Percentiles rank a stretch among this genome's conserved stretches.
Conservation (phyloP, 345 rosid species). For the Ceriops decandra region DNA sequence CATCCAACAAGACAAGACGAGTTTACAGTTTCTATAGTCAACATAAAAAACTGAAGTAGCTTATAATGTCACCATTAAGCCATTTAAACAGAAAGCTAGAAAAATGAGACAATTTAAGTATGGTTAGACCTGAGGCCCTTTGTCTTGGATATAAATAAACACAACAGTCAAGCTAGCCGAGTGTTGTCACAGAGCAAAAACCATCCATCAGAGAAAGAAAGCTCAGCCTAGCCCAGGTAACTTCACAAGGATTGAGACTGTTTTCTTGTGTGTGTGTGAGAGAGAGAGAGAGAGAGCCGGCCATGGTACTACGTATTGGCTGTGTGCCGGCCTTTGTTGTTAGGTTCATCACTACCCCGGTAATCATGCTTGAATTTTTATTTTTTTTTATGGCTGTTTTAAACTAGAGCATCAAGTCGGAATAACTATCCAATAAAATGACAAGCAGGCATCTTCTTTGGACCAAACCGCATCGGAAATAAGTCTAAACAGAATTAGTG, state of each 20-base stretch:
- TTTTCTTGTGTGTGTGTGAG: neutral
- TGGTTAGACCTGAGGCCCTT: no score
- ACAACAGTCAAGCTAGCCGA: no score
- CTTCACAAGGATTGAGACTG: constrained; percentile 2
- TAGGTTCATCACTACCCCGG: no score
- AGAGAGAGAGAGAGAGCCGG: constrained; percentile 24
- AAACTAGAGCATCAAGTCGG: no score
- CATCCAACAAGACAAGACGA: constrained; percentile 13
- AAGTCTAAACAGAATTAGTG: no score
- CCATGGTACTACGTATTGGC: constrained; percentile 3
- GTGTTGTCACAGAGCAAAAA: no score
- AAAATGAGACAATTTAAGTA: no score
- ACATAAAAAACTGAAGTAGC: neutral
- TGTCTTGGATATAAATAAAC: no score
- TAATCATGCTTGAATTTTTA: no score
- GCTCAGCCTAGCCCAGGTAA: neutral
- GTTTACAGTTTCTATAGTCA: neutral
- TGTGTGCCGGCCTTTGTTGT: constrained; percentile 28
- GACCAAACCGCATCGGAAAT: neutral
- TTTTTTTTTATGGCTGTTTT: no score
- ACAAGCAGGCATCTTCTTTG: neutral
- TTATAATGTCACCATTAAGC: neutral
- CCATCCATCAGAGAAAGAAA: no score
- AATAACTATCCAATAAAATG: neutral
- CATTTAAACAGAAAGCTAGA: no score